Base-by-base conservation (phyloP, 345 rosid genomes). In the Mangifera indica region DNA sequence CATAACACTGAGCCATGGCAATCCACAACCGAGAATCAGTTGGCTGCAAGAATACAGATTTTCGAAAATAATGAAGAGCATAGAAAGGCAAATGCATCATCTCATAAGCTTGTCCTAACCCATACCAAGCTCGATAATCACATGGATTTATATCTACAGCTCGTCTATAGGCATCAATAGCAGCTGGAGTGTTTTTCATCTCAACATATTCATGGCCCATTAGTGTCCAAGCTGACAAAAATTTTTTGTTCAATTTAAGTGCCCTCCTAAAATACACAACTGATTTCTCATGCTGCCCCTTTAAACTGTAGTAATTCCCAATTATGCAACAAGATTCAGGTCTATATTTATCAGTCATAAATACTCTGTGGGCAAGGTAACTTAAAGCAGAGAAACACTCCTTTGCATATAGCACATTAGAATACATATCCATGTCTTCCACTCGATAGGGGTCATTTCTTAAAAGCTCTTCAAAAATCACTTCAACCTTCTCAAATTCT, bases 201-300 rank as follows among this genome's bases (percentile, higher is more conserved):
- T 95, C 98, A 4, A 91, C 94, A 73, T 88, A 95, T 69, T 92
- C 99, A 42, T 95, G 99, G 25, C 99, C 99, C 96, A 95, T 91
- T 58, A 95, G 91, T 12, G 98, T 95, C 99, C 99, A 95, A 60
- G 98, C 98, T 63, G 98, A 88, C 66, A 92, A 84, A 77, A 86
- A 92, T 52, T 89, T 93, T 84, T 83, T 95, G 79, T 92, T 89
- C 80, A 95, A 74, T 77, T 91, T 91, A 61, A 95, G 96, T n/a
- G 97, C 99, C 88, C 99, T 91, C 81, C 89, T 84, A 76, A 92
- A 95, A 79, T 95, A 95, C 87, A 88, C 75, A 13, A 92, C 94
- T 25, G 99, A 87, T 77, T 92, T 95, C 74, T 95, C 96, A 74
- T 95, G 99, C 77, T 85, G 91, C 69, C 99, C 98, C 74, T 92